Evolutionary conservation across 2,329 filamentous ascomycete species (phyloP).

Genomic region (Aspergillus nomiae): DNA sequence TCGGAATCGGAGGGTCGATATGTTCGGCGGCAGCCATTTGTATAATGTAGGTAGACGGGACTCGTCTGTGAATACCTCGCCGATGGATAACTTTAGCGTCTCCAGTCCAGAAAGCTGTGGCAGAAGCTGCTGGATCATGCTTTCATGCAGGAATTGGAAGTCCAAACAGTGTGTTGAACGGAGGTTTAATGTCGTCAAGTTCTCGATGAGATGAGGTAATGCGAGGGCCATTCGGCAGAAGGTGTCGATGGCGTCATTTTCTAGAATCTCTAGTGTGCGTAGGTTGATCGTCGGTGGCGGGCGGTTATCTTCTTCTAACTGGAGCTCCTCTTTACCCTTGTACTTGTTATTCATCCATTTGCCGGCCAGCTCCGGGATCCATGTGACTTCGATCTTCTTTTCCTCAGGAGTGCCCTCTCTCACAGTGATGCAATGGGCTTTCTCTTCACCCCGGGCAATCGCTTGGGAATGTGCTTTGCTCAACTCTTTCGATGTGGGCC

Average conservation of each 20-base stretch:
- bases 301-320: background rate
- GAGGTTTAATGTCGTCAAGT: constrained; percentile 21
- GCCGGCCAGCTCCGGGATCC: constrained; percentile 15
- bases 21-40: constrained; percentile 22
- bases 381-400: constrained; percentile 17
- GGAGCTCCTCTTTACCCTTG: background rate
- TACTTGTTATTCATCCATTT: constrained; percentile 19
- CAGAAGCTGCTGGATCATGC: constrained; percentile 15
- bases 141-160: constrained; percentile 18
- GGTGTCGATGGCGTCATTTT: constrained; percentile 28
- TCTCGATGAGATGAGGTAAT: constrained; percentile 20
- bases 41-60: constrained; percentile 19
- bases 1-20: constrained; percentile 27
- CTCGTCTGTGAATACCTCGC: constrained; percentile 23
- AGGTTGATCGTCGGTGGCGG: constrained; percentile 11
- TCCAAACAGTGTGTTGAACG: constrained; percentile 24
- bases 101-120: constrained; percentile 16
- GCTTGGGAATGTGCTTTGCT: constrained; percentile 9
- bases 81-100: constrained; percentile 24
- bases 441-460: constrained; percentile 20
- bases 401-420: constrained; percentile 9
- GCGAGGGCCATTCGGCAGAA: constrained; percentile 23
- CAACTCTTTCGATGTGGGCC: constrained; percentile 22
- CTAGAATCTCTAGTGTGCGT: constrained; percentile 27
- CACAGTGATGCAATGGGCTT: constrained; percentile 12